Conservation (phyloP, 768 basidiomycete genomes). For the Boletus edulis region DNA sequence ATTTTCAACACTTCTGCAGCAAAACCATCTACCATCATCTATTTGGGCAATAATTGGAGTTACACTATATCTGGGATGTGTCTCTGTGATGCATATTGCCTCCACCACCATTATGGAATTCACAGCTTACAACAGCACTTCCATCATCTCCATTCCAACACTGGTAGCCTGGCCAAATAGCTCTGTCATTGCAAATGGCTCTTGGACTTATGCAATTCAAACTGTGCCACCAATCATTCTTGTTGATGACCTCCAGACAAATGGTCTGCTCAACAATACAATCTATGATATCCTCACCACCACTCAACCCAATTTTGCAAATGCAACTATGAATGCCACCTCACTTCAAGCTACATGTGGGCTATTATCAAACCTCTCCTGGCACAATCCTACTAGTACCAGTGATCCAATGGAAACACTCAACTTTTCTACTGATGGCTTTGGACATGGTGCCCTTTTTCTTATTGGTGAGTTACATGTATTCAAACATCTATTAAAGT, state of each 20-base stretch:
- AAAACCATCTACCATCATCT: conserved; percentile 12
- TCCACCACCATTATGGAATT: too few species aligned
- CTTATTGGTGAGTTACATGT: not conserved
- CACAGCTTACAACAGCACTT: too few species aligned
- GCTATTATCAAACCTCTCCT: conserved; percentile 7
- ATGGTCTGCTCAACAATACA: conserved; percentile 10
- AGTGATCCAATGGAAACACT: not conserved
- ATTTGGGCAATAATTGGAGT: too few species aligned
- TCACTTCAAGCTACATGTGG: conserved; percentile 5
- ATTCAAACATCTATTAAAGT: too few species aligned
- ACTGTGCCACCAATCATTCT: not conserved
- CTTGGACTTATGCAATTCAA: not conserved
- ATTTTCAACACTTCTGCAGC: conserved; percentile 5
- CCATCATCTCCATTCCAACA: too few species aligned
- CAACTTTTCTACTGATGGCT: not conserved
- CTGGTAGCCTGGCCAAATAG: too few species aligned
- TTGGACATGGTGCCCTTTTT: not conserved
- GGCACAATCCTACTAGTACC: not conserved
- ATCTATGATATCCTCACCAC: conserved; percentile 11
- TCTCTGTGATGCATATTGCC: too few species aligned
- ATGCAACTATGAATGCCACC: conserved; percentile 14
- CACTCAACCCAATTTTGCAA: not conserved
- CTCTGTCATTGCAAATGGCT: too few species aligned
- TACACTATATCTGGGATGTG: too few species aligned
- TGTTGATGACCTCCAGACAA: not conserved